Evolutionary conservation across 495 filamentous ascomycete species (phyloP).

Genomic region (Aspergillus bertholletiae): DNA sequence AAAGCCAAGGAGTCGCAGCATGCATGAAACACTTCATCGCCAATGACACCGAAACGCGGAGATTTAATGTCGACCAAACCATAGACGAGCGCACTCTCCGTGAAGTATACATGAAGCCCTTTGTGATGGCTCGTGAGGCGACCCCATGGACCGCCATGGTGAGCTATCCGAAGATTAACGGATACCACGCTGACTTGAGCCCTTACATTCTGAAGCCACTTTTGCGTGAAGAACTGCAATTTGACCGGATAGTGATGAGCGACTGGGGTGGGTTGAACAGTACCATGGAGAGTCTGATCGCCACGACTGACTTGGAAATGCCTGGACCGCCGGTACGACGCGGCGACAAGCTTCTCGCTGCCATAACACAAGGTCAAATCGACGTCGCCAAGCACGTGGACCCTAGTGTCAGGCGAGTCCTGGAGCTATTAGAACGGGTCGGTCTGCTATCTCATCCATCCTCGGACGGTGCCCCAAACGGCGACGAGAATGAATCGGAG

Average conservation of each 20-base stretch:
- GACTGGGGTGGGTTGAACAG: slow-evolving; percentile 55
- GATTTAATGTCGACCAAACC: not conserved
- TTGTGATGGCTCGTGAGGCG: not conserved
- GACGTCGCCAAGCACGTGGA: not conserved
- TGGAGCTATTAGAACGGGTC: not conserved
- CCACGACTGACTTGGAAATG: slow-evolving; percentile 65
- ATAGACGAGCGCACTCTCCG: not conserved
- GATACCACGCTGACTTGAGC: slow-evolving; percentile 40
- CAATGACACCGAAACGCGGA: not conserved
- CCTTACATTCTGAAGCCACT: slow-evolving; percentile 62
- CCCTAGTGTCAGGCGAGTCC: not conserved
- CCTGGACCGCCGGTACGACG: slow-evolving; percentile 56
- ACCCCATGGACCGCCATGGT: not conserved
- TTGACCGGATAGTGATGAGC: slow-evolving; percentile 59
- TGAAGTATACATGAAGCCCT: not conserved
- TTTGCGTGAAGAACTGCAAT: slow-evolving; percentile 62
- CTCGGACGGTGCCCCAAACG: slow-evolving; percentile 42
- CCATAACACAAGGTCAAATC: not conserved
- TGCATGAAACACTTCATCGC: slow-evolving; percentile 2
- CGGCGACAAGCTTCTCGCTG: not conserved
- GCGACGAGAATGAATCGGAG: slow-evolving; percentile 45
- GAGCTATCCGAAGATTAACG: slow-evolving; percentile 1
- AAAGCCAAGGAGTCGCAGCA: not conserved
- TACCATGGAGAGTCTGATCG: slow-evolving; percentile 40
- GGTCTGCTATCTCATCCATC: slow-evolving; percentile 13